Evolutionary conservation across 78 protist species (phyloP).

Genomic region (Speleostelium caveatum): DNA sequence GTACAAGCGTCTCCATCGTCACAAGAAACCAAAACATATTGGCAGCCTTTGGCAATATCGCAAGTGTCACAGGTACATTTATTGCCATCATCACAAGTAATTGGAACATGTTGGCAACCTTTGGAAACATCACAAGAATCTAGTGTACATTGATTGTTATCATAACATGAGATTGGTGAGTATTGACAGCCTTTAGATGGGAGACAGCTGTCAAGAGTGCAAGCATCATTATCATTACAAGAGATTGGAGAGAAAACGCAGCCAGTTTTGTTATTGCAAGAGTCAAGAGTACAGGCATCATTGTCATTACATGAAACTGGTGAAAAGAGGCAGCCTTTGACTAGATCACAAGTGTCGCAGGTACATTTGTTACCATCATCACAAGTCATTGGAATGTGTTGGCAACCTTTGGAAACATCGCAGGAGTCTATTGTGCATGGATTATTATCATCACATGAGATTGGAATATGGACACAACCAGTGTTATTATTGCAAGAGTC

Average conservation of each 20-base stretch:
- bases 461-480: conserved; percentile 28
- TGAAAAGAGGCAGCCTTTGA: neutral
- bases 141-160: conserved; percentile 23
- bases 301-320: no score
- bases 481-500: no score
- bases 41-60: conserved; percentile 19
- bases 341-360: conserved; percentile 24
- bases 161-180: conserved; percentile 14
- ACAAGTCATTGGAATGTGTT: no score
- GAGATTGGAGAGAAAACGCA: neutral
- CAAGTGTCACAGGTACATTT: no score
- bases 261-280: neutral
- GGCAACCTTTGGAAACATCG: no score
- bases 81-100: no score
- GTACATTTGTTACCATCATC: no score
- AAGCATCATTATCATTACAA: no score
- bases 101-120: no score
- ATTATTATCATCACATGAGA: no score
- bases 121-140: conserved; percentile 12
- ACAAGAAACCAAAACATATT: neutral
- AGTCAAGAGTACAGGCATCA: no score
- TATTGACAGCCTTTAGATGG: neutral
- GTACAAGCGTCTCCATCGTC: conserved; percentile 43
- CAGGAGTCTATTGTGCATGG: no score
- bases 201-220: conserved; percentile 1